Evolutionary conservation across 1,139 yeast species (phyloP).

Genomic region (Debaryomycetaceae sp.): DNA sequence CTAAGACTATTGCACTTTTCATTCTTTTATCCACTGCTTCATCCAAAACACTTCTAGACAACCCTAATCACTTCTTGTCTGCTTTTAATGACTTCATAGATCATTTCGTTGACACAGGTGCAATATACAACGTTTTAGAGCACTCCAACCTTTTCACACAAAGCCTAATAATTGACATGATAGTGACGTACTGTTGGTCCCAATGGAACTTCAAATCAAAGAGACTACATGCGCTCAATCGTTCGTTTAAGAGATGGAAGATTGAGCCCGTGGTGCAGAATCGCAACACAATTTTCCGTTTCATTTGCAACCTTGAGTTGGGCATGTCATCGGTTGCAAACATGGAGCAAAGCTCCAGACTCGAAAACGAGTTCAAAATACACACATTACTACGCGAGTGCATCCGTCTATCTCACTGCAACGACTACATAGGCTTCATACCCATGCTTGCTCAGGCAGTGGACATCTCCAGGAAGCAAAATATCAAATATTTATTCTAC

Average conservation of each 20-base stretch:
- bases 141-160: conserved; percentile 12
- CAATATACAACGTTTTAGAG: conserved; percentile 19
- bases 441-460: conserved; percentile 37
- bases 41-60: conserved; percentile 13
- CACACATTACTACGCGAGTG: conserved; percentile 22
- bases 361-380: conserved; percentile 23
- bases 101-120: conserved; percentile 29
- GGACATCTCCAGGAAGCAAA: conserved; percentile 16
- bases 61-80: conserved; percentile 29
- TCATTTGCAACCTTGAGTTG: conserved; percentile 30
- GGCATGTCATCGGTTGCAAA: conserved; percentile 21
- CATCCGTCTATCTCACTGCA: conserved; percentile 20
- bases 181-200: conserved; percentile 35
- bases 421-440: conserved; percentile 28
- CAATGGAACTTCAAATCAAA: conserved; percentile 28
- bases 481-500: conserved; percentile 23
- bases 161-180: conserved; percentile 25
- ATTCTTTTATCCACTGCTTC: conserved; percentile 10
- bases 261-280: conserved; percentile 24
- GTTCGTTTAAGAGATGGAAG: conserved; percentile 20
- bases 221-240: conserved; percentile 6
- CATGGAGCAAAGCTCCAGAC: conserved; percentile 9
- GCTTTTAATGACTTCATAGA: conserved; percentile 35
- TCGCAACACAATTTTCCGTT: conserved; percentile 27
- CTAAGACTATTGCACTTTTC: conserved; percentile 3